Evolutionary conservation across 306 rosid species (phyloP).

Genomic region (Fragaria nilgerrensis): DNA sequence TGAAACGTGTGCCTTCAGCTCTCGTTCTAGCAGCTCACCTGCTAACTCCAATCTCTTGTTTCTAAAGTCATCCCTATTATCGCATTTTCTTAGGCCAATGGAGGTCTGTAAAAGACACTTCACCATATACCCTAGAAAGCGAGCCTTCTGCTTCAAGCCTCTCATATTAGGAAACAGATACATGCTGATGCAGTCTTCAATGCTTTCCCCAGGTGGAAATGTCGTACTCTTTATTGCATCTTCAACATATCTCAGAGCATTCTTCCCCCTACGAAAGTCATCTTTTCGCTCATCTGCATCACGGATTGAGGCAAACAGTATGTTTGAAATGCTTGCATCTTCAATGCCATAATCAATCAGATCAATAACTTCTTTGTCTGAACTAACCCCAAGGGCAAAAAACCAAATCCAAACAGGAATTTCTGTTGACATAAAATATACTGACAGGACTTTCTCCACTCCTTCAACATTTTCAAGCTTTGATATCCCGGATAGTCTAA

Average conservation of each 20-base stretch:
- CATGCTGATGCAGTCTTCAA: slow-evolving; percentile 58
- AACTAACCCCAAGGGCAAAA: slow-evolving; percentile 74
- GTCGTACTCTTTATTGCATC: slow-evolving; percentile 42
- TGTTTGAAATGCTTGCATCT: slow-evolving; percentile 56
- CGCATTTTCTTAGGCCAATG: slow-evolving; percentile 67
- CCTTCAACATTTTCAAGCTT: slow-evolving; percentile 51
- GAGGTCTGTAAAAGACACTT: slow-evolving; percentile 77
- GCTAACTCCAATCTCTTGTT: slow-evolving; percentile 94
- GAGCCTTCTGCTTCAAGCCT: slow-evolving; percentile 63
- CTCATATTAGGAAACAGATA: slow-evolving; percentile 62
- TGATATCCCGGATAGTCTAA: slow-evolving; percentile 53
- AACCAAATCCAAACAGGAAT: slow-evolving; percentile 83
- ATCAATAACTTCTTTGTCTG: slow-evolving; percentile 75
- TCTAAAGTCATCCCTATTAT: slow-evolving; percentile 83
- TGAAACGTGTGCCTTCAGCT: slow-evolving; percentile 72
- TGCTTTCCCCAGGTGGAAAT: slow-evolving; percentile 73
- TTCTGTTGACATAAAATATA: slow-evolving; percentile 71
- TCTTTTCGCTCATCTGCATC: slow-evolving; percentile 55
- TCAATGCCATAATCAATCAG: slow-evolving; percentile 56
- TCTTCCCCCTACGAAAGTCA: slow-evolving; percentile 48
- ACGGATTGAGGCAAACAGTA: slow-evolving; percentile 70
- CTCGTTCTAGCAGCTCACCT: slow-evolving; percentile 82
- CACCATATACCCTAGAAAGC: slow-evolving; percentile 90
- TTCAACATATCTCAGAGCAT: slow-evolving; percentile 45
- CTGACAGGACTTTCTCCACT: slow-evolving; percentile 66